These are phyloP conservation scores for Panaeolus cyanescens DNA, from an alignment of 768 basidiomycete species.

Conservation along the genomic window DNA sequence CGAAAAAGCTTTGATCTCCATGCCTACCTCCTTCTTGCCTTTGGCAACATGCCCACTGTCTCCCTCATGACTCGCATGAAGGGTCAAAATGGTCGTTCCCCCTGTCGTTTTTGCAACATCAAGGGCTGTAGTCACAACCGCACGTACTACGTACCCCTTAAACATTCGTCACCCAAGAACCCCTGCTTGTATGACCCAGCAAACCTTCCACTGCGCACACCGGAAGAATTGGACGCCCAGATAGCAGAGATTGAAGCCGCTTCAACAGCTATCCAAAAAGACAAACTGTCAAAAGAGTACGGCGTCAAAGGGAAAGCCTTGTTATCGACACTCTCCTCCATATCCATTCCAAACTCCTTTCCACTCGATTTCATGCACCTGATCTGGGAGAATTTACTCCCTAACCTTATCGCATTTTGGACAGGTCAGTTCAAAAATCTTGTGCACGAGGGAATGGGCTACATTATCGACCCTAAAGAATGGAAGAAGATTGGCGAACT, in stretches of 20 bases:
- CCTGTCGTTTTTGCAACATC: slow-evolving; percentile 3
- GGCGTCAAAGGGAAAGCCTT: slow-evolving; percentile 36
- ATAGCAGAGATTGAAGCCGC: slow-evolving; percentile 26
- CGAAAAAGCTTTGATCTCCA: slow-evolving; percentile 9
- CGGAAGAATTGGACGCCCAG: slow-evolving; percentile 26
- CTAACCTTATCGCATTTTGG: slow-evolving; percentile 17
- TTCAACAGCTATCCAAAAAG: slow-evolving; percentile 14
- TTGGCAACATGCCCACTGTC: slow-evolving; percentile 24
- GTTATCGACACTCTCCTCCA: slow-evolving; percentile 27
- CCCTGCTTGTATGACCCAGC: slow-evolving; percentile 31
- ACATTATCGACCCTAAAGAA: not conserved
- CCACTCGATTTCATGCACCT: slow-evolving; percentile 21
- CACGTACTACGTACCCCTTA: too few relatives aligned
- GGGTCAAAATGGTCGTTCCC: not conserved
- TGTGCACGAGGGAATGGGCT: slow-evolving; percentile 8
- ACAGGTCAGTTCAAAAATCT: slow-evolving; percentile 17
- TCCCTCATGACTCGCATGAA: slow-evolving; percentile 15
- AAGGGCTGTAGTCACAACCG: slow-evolving; percentile 11
- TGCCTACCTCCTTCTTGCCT: slow-evolving; percentile 18
- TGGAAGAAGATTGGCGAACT: slow-evolving; percentile 12
- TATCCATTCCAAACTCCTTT: slow-evolving; percentile 39
- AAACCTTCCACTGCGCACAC: slow-evolving; percentile 36
- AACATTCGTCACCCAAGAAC: too few relatives aligned
- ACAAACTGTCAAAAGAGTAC: slow-evolving; percentile 24
- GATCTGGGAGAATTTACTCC: slow-evolving; percentile 11